Evolutionary conservation across 2,329 filamentous ascomycete species (phyloP).

Genomic region (Metarhizium robertsii): DNA sequence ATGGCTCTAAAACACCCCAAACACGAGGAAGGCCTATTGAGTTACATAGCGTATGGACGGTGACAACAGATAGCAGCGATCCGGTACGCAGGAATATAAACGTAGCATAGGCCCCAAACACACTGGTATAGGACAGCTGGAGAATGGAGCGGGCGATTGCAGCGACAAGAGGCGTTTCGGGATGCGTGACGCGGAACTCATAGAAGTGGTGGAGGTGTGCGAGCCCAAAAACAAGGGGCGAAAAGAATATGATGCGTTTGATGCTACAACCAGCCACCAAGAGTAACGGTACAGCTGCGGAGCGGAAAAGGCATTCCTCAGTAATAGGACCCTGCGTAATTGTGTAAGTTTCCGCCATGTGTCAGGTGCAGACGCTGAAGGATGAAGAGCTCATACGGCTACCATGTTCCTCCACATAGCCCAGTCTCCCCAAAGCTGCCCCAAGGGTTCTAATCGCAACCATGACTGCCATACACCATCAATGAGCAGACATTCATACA

Average conservation of each 20-base stretch:
- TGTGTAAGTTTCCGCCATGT: not conserved
- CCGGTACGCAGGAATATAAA: constrained; percentile 84
- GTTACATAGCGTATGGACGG: constrained; percentile 86
- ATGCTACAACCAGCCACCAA: constrained; percentile 55
- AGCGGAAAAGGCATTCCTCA: constrained; percentile 90
- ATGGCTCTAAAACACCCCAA: constrained; percentile 64
- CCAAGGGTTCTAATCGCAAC: constrained; percentile 44
- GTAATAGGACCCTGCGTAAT: constrained; percentile 66
- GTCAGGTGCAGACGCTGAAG: not conserved
- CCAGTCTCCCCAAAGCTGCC: constrained; percentile 61
- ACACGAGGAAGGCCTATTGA: constrained; percentile 80
- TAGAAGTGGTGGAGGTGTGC: constrained; percentile 95
- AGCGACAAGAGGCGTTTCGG: constrained; percentile 52
- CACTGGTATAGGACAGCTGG: constrained; percentile 81
- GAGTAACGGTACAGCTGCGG: constrained; percentile 74
- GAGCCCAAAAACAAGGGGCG: constrained; percentile 83
- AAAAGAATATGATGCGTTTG: constrained; percentile 61
- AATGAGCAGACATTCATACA: constrained; percentile 71
- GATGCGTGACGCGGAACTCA: constrained; percentile 79
- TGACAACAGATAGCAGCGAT: constrained; percentile 64
- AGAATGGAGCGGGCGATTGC: constrained; percentile 65
- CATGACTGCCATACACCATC: constrained; percentile 62
- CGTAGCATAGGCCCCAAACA: constrained; percentile 89
- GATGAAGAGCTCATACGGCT: constrained; percentile 46
- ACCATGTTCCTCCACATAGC: constrained; percentile 80